A percentile compares a stretch with the other conserved stretches of the same genome.
These are phyloP conservation scores for Huiozyma naganishii DNA, from an alignment of 805 yeast species.

Conservation along the genomic window DNA sequence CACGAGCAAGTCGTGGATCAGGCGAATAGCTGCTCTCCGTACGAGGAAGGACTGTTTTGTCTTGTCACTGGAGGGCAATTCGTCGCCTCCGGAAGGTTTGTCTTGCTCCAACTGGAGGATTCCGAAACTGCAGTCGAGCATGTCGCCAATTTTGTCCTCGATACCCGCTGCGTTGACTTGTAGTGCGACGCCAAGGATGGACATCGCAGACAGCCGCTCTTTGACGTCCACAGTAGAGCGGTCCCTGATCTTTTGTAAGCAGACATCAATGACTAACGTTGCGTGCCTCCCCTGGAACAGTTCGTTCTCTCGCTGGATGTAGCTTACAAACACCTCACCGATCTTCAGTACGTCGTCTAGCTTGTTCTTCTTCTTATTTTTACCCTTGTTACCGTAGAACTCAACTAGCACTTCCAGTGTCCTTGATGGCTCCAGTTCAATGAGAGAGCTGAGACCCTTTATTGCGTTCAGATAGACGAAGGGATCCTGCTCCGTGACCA, in stretches of 20 bases:
- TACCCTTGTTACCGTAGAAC: constrained; percentile 27
- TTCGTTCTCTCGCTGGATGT: constrained; percentile 39
- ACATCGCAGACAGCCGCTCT: constrained; percentile 77
- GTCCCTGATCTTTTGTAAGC: constrained; percentile 33
- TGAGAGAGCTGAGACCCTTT: constrained; percentile 57
- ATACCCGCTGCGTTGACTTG: constrained; percentile 48
- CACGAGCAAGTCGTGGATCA: constrained; percentile 50
- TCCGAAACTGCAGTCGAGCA: constrained; percentile 70
- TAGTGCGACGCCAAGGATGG: constrained; percentile 66
- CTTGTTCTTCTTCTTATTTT: constrained; percentile 21
- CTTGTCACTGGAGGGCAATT: constrained; percentile 9
- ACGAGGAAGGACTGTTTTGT: constrained; percentile 33
- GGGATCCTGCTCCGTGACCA: constrained; percentile 72
- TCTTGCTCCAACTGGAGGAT: constrained; percentile 48
- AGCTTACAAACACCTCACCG: constrained; percentile 71
- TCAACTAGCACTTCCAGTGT: constrained; percentile 31
- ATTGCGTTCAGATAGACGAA: constrained; percentile 78
- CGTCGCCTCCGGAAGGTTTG: not conserved
- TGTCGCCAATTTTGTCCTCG: constrained; percentile 35
- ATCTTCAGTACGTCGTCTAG: constrained; percentile 64
- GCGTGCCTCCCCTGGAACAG: constrained; percentile 38
- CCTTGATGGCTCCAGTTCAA: constrained; percentile 33
- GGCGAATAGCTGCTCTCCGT: constrained; percentile 65
- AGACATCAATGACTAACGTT: constrained; percentile 32
- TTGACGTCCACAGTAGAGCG: constrained; percentile 38